Base-by-base conservation (phyloP, 2,329 filamentous ascomycete species). In the Colletotrichum agaves region DNA sequence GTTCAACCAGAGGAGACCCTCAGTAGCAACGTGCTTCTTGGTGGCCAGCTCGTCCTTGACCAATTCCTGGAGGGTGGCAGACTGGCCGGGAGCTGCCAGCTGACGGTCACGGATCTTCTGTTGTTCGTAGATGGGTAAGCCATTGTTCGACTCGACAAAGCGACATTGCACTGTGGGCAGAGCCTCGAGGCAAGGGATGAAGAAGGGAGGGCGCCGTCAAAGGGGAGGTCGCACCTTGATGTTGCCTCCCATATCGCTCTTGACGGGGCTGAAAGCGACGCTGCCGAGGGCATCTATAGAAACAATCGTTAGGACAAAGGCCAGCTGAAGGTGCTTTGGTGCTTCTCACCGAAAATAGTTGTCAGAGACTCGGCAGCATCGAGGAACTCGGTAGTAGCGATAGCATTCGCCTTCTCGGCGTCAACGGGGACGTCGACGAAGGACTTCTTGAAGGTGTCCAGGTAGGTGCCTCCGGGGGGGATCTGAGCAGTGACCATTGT, bases 101-200 rank as follows among this genome's bases (percentile, higher is more conserved):
- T 95, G 91, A 73, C 94, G 90, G 59, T 94, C 90, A 71, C 93
- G 90, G 80, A 98, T 86, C 92, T 99, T 98, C 93, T 97, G 73
- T 55, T 60, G 23, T 17, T 44, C 17, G 27, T n/a, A 43, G 15
- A 62, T 0, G 2, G 1, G 4, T 69, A 1, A 68, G 47, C 2
- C 15, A 17, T 23, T 64, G 27, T 31, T 61, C 13, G 1, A 1
- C 2, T 31, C 1, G 13, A 35, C 10, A 13, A 43, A 11, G 35
- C 4, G 41, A 15, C 27, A 21, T 8, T 52, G 11, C 11, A 10
- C 35, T 17, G 2, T 17, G 47, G 8, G 21, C 10, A 7, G 6
- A 33, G 27, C 46, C 27, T 46, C 13, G 13, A n/a, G 27, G n/a
- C 11, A 17, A 47, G 27, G 31, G 13, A 47, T 13, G 13, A 69